These are phyloP conservation scores for Rhizophora apiculata DNA, from an alignment of 345 rosid species.

Conservation along the genomic window DNA sequence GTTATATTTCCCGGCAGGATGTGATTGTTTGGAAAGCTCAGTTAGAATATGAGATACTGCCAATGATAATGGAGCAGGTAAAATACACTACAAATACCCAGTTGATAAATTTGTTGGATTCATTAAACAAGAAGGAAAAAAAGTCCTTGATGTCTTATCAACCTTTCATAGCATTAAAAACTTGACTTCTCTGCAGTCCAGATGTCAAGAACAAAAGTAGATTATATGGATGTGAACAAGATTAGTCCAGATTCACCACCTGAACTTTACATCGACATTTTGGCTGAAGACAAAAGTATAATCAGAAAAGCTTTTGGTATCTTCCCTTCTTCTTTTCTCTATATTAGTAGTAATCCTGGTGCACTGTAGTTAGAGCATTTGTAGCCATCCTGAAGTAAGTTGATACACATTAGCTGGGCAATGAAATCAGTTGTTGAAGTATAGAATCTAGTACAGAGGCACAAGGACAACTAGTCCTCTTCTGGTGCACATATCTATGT, in stretches of 20 bases:
- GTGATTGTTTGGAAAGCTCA: conserved; percentile 82
- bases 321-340: conserved; percentile 13
- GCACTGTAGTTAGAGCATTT: neutral
- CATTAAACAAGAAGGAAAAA: neutral
- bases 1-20: conserved; percentile 68
- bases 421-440: too few species aligned
- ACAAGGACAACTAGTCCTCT: too few species aligned
- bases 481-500: too few species aligned
- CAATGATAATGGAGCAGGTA: conserved; percentile 59
- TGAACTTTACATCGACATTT: conserved; percentile 66
- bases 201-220: conserved; percentile 77
- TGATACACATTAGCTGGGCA: neutral
- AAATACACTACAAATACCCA: conserved; percentile 16
- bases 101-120: neutral
- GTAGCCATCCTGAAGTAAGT: neutral
- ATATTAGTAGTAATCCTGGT: neutral
- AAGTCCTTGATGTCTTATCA: conserved; percentile 5
- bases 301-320: conserved; percentile 85
- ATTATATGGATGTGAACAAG: conserved; percentile 77
- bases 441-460: too few species aligned
- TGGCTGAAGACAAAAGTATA: conserved; percentile 68
- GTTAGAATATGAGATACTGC: conserved; percentile 52
- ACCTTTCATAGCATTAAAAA: conserved; percentile 42
- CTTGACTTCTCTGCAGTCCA: conserved; percentile 93
- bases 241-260: conserved; percentile 49